Evolutionary conservation across 768 basidiomycete species (phyloP), one percentile per base, ranked within the genome.

Genomic region (Russula sp.): DNA sequence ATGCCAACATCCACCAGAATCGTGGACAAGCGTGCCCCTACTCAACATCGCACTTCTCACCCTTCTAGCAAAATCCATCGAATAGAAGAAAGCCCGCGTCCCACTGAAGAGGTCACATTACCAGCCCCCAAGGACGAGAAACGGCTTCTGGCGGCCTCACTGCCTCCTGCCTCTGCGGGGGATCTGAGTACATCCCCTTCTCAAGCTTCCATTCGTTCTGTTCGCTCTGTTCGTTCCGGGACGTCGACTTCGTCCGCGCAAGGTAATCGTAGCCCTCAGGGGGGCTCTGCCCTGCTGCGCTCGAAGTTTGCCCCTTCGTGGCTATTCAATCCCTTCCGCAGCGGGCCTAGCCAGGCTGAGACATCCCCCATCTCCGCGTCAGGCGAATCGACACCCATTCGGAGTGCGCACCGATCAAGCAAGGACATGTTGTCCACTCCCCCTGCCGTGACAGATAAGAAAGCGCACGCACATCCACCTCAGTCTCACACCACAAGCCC

Each of bases 241-340:
- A 75, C 80, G 9, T 82, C 82, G 9, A 77, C 70, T 2, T 59
- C 63, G 20, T 64, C 63, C 71, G 16, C 63, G 72, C 55, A 70
- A 55, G 44, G 63, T 61, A 18, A 64, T 70, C 18, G 65, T 45
- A 40, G 40, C 55, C 51, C 57, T 47, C 49, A 59, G 27, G 48
- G 47, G 8, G 49, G 54, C 40, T 60, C 63, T 45, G 47, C 63
- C 1, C 60, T 83, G 0, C 75, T 66, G 35, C 62, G 79, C 11
- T 84, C 88, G 2, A 88, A 84, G 69, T 78, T 89, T 45, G 77
- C 88, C 1, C 82, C 89, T 2, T 79, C 86, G n/a, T 91, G 90
- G 90, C 73, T 91, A 11, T 87, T 90, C 73, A 88, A 85, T 69
- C 82, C 86, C 6, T 91, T 92, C 72, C 78, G 88, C 39, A 84